Conservation (phyloP, 768 basidiomycete species). For the Symmetrospora coprosmae region DNA sequence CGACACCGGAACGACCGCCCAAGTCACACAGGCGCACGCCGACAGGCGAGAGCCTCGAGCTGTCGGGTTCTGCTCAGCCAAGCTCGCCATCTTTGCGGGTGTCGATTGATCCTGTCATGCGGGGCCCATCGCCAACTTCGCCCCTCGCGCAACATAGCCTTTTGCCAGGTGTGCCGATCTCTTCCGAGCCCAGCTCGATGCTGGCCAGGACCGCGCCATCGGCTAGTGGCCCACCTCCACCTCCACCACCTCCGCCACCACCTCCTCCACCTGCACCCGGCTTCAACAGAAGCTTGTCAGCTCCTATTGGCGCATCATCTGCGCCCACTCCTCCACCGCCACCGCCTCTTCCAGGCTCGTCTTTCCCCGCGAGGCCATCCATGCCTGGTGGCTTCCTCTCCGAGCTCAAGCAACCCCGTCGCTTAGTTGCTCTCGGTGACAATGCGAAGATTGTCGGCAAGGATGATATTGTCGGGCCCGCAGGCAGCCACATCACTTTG, state of each 20-base stretch:
- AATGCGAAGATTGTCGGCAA: neutral
- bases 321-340: slow-evolving; percentile 38
- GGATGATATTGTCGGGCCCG: slow-evolving; percentile 33
- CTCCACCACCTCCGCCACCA: slow-evolving; percentile 33
- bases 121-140: no score
- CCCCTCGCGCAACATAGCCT: no score
- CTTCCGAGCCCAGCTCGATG: no score
- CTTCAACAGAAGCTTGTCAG: slow-evolving; percentile 23
- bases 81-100: no score
- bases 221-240: slow-evolving; percentile 23
- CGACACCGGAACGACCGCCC: slow-evolving; percentile 11
- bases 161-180: no score
- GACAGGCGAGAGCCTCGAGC: neutral
- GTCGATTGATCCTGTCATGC: no score
- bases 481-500: slow-evolving; percentile 31
- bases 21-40: slow-evolving; percentile 12
- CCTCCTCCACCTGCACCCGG: slow-evolving; percentile 20
- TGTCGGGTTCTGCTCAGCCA: no score
- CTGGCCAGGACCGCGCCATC: slow-evolving; percentile 35
- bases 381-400: neutral
- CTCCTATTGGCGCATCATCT: neutral
- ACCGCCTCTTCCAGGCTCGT: slow-evolving; percentile 31
- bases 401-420: slow-evolving; percentile 7
- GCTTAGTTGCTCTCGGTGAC: neutral
- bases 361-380: neutral